A percentile compares a stretch with the other conserved stretches of the same genome.
These are phyloP conservation scores for Lumnitzera racemosa DNA, from an alignment of 345 rosid species.

Conservation along the genomic window DNA sequence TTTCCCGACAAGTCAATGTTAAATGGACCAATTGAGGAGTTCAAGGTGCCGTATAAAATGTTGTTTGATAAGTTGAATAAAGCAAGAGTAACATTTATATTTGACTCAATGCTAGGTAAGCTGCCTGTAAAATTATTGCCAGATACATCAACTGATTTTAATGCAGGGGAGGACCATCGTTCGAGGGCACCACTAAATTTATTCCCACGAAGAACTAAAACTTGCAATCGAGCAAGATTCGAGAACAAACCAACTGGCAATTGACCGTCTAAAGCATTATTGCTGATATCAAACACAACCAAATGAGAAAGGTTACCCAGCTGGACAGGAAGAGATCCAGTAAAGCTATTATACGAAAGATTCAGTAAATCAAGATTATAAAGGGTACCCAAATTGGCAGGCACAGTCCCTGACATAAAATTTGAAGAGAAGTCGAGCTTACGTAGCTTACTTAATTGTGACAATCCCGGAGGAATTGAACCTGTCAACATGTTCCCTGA, in stretches of 20 bases:
- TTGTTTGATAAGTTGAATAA: slow-evolving; percentile 62
- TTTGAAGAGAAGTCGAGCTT: slow-evolving; percentile 43
- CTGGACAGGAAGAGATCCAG: slow-evolving; percentile 38
- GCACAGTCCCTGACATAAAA: slow-evolving; percentile 37
- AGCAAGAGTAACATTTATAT: slow-evolving; percentile 23
- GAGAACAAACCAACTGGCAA: slow-evolving; percentile 32
- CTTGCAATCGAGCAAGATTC: slow-evolving; percentile 27
- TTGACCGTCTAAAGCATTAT: slow-evolving; percentile 29
- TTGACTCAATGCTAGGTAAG: slow-evolving; percentile 25
- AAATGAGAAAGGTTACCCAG: slow-evolving; percentile 36
- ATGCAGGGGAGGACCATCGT: slow-evolving; percentile 34
- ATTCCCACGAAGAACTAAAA: slow-evolving; percentile 35
- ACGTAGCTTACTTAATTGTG: slow-evolving; percentile 27
- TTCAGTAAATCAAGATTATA: slow-evolving; percentile 29
- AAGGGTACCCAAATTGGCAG: slow-evolving; percentile 32
- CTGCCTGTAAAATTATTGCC: slow-evolving; percentile 48
- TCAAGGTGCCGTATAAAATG: slow-evolving; percentile 56
- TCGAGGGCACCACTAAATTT: slow-evolving; percentile 38
- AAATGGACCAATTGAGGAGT: slow-evolving; percentile 33
- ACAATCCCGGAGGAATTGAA: slow-evolving; percentile 34
- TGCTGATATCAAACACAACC: slow-evolving; percentile 52
- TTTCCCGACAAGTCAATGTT: slow-evolving; percentile 59
- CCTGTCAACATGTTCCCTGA: slow-evolving; percentile 47
- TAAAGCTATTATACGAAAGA: slow-evolving; percentile 42
- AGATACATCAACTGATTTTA: slow-evolving; percentile 54